Evolutionary conservation across 1,139 yeast genomes (phyloP).

Genomic region (Blastobotrys ciferrii): DNA sequence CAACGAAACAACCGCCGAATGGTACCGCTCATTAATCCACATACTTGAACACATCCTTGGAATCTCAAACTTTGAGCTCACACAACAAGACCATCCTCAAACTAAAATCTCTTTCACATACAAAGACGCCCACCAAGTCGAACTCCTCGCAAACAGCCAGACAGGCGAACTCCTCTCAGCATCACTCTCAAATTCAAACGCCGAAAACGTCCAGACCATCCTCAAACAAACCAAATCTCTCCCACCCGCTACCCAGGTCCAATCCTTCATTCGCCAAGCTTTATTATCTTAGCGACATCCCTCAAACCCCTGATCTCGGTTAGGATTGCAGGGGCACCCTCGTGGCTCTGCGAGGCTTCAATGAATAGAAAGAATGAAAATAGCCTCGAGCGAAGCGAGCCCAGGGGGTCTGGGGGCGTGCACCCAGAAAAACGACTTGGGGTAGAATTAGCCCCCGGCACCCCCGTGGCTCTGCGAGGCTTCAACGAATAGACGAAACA

Average conservation of each 20-base stretch:
- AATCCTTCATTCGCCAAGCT: neutral
- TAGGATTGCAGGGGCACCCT: no score
- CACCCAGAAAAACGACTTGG: no score
- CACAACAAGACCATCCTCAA: neutral
- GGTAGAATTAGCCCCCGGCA: no score
- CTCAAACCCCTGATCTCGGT: neutral
- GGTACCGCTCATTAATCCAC: conserved; percentile 23
- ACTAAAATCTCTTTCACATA: neutral
- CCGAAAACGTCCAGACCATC: neutral
- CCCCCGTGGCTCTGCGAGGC: no score
- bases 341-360: no score
- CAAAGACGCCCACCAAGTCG: neutral
- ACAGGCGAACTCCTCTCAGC: neutral
- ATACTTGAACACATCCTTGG: conserved; percentile 14
- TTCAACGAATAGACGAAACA: no score
- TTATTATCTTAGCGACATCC: neutral
- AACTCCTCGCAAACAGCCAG: neutral
- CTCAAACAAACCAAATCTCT: neutral
- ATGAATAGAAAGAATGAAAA: no score
- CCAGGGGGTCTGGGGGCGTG: no score
- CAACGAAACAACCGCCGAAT: conserved; percentile 27
- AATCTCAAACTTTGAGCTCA: neutral
- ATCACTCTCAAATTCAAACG: neutral
- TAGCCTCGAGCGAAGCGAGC: no score
- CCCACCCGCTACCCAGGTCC: neutral